Evolutionary conservation across 139 green algal species (phyloP).

Genomic region (Micractinium sp.): DNA sequence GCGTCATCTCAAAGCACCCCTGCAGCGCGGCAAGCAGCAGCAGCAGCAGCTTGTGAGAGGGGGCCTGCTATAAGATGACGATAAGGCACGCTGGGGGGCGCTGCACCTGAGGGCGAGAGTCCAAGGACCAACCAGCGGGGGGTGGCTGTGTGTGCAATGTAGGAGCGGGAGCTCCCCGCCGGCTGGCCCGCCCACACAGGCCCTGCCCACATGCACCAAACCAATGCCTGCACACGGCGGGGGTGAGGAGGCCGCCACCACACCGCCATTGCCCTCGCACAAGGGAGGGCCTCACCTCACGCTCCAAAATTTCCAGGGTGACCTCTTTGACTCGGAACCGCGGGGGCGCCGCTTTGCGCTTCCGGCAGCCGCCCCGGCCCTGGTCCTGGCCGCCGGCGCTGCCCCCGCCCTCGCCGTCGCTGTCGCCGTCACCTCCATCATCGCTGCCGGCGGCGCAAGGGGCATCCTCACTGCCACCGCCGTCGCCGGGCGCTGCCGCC

Average conservation of each 20-base stretch:
- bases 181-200: background rate
- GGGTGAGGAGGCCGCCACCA: no score
- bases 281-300: slow-evolving; percentile 1
- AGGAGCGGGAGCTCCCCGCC: background rate
- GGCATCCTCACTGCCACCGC: background rate
- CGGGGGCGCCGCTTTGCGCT: background rate
- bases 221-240: no score
- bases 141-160: background rate
- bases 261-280: no score
- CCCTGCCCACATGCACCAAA: background rate
- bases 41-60: no score
- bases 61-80: no score
- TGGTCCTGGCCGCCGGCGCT: background rate
- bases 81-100: background rate
- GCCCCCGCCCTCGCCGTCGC: background rate
- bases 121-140: background rate
- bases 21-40: background rate
- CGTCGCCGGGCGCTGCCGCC: no score
- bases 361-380: background rate
- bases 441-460: background rate
- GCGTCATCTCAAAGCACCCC: slow-evolving; percentile 26
- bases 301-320: background rate
- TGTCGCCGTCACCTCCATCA: background rate
- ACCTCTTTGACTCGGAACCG: background rate
- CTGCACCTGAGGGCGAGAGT: background rate